A percentile compares a stretch with the other conserved stretches of the same genome.
Evolutionary conservation across 441 rosid species (phyloP).

Genomic region (Gossypium gossypioides): DNA sequence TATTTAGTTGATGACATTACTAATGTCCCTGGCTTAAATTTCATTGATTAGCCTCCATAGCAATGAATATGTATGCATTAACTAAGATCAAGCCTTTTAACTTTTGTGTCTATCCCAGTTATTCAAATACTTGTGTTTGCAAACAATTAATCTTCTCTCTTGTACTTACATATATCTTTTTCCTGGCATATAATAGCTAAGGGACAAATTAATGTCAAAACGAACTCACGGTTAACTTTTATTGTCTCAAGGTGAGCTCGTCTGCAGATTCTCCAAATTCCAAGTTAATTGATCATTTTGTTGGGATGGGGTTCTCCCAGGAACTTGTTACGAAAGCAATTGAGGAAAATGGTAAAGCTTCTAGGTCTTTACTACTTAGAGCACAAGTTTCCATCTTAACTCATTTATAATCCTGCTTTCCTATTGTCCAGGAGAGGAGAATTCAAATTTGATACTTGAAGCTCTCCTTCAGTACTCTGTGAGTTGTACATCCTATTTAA

Average conservation of each 20-base stretch:
- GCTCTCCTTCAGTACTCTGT: slow-evolving; percentile 46
- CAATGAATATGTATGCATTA: background rate
- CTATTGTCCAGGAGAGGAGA: slow-evolving; percentile 48
- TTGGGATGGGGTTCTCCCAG: slow-evolving; percentile 58
- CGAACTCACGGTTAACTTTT: slow-evolving; percentile 12
- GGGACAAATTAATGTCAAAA: background rate
- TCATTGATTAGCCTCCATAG: background rate
- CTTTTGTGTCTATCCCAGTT: background rate
- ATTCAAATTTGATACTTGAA: slow-evolving; percentile 48
- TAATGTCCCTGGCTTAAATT: background rate
- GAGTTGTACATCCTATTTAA: slow-evolving; percentile 5
- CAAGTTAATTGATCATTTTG: slow-evolving; percentile 38
- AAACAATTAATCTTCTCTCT: background rate
- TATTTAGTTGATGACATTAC: background rate
- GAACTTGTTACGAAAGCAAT: slow-evolving; percentile 50
- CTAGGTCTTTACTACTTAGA: background rate
- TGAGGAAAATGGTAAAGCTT: slow-evolving; percentile 47
- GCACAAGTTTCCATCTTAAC: slow-evolving; percentile 4
- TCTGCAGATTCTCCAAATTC: slow-evolving; percentile 41
- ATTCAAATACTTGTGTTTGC: background rate
- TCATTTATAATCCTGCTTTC: slow-evolving; percentile 14
- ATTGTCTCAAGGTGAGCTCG: slow-evolving; percentile 32
- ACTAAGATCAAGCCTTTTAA: background rate
- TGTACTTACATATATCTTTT: background rate
- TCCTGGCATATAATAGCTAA: background rate